Evolutionary conservation across 2,329 filamentous ascomycete genomes (phyloP).

Genomic region (Neurospora sp.): DNA sequence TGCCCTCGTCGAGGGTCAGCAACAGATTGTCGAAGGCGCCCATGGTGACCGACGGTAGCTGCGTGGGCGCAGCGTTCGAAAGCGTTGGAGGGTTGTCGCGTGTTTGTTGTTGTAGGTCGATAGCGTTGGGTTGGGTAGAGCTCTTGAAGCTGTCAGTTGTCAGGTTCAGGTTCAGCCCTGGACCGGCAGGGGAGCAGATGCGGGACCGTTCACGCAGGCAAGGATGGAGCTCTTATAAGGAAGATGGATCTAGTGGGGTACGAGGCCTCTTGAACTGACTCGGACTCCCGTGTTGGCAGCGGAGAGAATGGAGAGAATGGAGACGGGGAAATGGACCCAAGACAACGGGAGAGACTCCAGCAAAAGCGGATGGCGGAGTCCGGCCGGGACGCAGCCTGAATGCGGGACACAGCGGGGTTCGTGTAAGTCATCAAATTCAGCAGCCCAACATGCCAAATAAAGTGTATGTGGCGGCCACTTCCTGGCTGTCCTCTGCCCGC

Average conservation of each 20-base stretch:
- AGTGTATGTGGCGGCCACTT: not conserved
- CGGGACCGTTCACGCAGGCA: not conserved
- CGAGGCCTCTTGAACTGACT: not conserved
- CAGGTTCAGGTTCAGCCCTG: not conserved
- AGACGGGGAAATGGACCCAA: not conserved
- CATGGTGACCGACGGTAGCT: conserved; percentile 10
- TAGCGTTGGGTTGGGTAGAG: not conserved
- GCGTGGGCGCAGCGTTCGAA: not conserved
- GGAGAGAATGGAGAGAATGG: not conserved
- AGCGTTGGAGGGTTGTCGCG: not conserved
- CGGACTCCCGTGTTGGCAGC: not conserved
- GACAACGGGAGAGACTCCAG: not conserved
- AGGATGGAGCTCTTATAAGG: not conserved
- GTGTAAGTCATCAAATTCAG: not conserved
- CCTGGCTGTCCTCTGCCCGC: not conserved
- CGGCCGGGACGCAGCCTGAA: not conserved
- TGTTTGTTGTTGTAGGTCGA: not conserved
- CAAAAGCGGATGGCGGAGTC: not conserved
- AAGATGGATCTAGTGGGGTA: not conserved
- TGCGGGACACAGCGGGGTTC: not conserved
- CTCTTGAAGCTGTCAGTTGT: not conserved
- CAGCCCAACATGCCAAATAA: not conserved
- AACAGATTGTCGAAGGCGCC: conserved; percentile 42
- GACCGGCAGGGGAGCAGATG: not conserved
- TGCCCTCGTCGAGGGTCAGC: conserved; percentile 59